phyloP scores from a whole-genome alignment of 148 eudicot species.

The Silene uniflora region DNA sequence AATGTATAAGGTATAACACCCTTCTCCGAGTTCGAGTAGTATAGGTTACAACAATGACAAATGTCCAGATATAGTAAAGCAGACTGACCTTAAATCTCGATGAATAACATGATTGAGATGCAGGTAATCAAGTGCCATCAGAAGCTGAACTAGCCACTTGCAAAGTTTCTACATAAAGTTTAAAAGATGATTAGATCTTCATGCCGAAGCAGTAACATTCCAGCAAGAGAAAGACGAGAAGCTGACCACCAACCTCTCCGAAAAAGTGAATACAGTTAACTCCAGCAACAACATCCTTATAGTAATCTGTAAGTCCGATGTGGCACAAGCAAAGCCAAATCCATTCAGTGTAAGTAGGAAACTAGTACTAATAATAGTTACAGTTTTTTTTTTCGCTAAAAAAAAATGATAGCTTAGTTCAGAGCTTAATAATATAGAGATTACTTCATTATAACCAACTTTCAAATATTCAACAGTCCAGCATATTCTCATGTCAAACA shows the following conservation, averaged over 20 bases:
- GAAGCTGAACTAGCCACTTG: constrained; percentile 90
- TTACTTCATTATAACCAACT: no score
- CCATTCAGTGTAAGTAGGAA: neutral
- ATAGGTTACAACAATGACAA: no score
- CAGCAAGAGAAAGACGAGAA: constrained; percentile 4
- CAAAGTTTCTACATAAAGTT: constrained; percentile 61
- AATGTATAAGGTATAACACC: no score
- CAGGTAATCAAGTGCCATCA: constrained; percentile 86
- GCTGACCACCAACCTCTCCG: constrained; percentile 63
- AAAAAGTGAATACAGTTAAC: constrained; percentile 67
- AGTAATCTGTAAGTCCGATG: neutral
- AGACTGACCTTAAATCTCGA: constrained; percentile 80
- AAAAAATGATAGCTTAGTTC: no score
- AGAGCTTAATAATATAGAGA: no score
- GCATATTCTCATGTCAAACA: neutral
- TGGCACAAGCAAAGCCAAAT: no score
- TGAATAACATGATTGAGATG: constrained; percentile 79
- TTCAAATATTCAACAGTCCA: neutral
- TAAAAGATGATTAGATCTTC: neutral
- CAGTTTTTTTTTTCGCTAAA: no score
- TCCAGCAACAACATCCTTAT: constrained; percentile 6
- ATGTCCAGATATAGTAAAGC: neutral
- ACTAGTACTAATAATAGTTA: neutral
- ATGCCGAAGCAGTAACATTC: neutral
- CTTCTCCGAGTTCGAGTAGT: neutral